Conservation (phyloP, 495 filamentous ascomycete species). For the Chlorociboria aeruginascens region DNA sequence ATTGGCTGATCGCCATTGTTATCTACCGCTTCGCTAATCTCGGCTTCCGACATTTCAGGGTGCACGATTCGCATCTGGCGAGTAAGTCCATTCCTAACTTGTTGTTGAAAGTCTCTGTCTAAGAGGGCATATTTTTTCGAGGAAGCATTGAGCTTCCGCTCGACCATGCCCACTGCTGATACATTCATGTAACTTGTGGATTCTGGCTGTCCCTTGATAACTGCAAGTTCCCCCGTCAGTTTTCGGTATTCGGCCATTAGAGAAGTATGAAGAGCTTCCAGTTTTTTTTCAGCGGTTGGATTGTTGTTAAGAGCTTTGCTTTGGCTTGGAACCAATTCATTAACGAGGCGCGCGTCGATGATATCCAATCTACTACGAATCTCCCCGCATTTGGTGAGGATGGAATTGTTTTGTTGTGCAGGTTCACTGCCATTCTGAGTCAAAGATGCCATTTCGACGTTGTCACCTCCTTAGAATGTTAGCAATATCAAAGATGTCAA, state of each 20-base stretch:
- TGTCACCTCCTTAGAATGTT: constrained; percentile 23
- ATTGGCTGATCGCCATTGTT: constrained; percentile 57
- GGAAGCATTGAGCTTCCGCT: constrained; percentile 63
- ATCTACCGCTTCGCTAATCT: constrained; percentile 66
- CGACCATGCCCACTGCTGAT: constrained; percentile 67
- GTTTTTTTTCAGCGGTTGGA: constrained; percentile 36
- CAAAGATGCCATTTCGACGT: constrained; percentile 54
- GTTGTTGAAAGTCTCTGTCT: constrained; percentile 65
- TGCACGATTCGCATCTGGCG: constrained; percentile 83
- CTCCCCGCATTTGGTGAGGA: constrained; percentile 72
- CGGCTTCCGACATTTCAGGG: constrained; percentile 70
- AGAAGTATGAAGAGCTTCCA: constrained; percentile 49
- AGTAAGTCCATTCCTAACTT: constrained; percentile 68
- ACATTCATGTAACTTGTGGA: constrained; percentile 54
- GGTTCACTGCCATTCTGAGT: constrained; percentile 31
- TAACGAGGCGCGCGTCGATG: constrained; percentile 48
- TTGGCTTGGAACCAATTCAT: constrained; percentile 46
- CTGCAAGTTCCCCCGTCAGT: constrained; percentile 61
- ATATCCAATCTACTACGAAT: constrained; percentile 67
- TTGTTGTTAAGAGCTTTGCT: constrained; percentile 40
- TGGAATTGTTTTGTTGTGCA: constrained; percentile 35
- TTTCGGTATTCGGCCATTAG: constrained; percentile 72
- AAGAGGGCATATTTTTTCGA: constrained; percentile 69
- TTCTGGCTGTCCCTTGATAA: constrained; percentile 68
- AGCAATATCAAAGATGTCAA: neutral